These are phyloP conservation scores for Hypoxylon intermedium DNA, from an alignment of 495 filamentous ascomycete species.

Conservation along the genomic window DNA sequence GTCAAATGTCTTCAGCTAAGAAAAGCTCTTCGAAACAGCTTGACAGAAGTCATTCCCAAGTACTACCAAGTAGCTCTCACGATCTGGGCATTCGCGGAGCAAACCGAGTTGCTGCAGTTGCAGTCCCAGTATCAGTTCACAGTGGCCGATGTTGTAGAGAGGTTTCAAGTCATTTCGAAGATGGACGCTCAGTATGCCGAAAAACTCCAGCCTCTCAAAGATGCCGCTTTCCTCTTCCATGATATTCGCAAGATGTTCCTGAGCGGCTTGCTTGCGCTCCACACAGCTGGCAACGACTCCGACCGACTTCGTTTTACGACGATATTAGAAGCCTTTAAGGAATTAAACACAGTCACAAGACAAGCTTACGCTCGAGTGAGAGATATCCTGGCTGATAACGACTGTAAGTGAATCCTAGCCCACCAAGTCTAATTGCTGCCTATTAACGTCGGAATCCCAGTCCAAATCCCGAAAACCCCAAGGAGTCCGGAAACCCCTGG, in stretches of 20 bases:
- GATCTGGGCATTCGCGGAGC: conserved; percentile 75
- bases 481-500: conserved; percentile 74
- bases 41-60: conserved; percentile 71
- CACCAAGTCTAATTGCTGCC: conserved; percentile 31
- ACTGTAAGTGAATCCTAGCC: conserved; percentile 64
- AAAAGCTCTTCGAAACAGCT: conserved; percentile 69
- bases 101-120: conserved; percentile 62
- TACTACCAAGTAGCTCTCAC: conserved; percentile 70
- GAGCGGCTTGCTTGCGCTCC: conserved; percentile 84
- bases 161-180: conserved; percentile 61
- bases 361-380: conserved; percentile 63
- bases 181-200: conserved; percentile 74
- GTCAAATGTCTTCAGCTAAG: conserved; percentile 82
- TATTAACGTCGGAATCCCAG: conserved; percentile 47
- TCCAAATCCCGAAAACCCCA: conserved; percentile 65
- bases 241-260: conserved; percentile 81
- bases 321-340: conserved; percentile 76
- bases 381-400: conserved; percentile 78
- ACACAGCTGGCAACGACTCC: conserved; percentile 80
- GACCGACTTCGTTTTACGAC: conserved; percentile 83
- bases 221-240: conserved; percentile 78
- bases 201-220: conserved; percentile 79
- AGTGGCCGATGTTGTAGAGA: conserved; percentile 63
- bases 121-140: conserved; percentile 66
- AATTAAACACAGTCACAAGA: conserved; percentile 64